Percentiles rank a stretch among this genome's conserved stretches.
These are phyloP conservation scores for Podospora conica DNA, from an alignment of 495 filamentous ascomycete species.

Conservation along the genomic window DNA sequence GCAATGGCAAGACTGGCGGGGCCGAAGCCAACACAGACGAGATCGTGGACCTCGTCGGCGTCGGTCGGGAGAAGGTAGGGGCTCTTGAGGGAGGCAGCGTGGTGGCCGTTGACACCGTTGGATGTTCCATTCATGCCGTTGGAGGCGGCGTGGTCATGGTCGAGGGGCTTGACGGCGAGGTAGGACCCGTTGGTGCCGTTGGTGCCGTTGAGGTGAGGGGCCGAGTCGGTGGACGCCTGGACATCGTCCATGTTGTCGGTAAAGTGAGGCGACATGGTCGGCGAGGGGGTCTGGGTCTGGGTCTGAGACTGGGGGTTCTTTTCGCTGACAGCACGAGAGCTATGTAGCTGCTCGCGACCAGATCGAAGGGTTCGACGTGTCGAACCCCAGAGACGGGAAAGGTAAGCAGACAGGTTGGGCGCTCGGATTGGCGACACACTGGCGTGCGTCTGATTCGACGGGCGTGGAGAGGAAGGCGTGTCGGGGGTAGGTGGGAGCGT, in stretches of 20 bases:
- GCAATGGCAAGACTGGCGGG: conserved; percentile 91
- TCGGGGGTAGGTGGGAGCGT: neutral
- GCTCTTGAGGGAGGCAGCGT: conserved; percentile 17
- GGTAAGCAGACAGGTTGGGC: neutral
- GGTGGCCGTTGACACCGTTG: conserved; percentile 10
- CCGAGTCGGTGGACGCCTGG: neutral
- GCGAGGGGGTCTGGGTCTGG: neutral
- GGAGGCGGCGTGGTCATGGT: neutral
- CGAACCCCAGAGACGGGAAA: neutral
- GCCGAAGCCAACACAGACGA: conserved; percentile 90
- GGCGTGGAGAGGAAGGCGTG: neutral
- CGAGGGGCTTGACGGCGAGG: neutral
- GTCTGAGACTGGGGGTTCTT: neutral
- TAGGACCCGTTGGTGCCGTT: neutral
- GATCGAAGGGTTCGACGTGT: neutral
- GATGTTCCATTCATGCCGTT: neutral
- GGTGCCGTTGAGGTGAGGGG: conserved; percentile 9
- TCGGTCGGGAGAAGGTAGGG: conserved; percentile 14
- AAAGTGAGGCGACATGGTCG: conserved; percentile 27
- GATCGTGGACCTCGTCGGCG: conserved; percentile 59
- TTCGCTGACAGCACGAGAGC: neutral
- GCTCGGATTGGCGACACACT: neutral
- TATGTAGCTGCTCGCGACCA: neutral
- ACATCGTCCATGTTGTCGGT: conserved; percentile 16
- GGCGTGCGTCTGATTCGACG: neutral